Evolutionary conservation across 2,329 filamentous ascomycete species (phyloP).

Genomic region (Aspergillus ustus): DNA sequence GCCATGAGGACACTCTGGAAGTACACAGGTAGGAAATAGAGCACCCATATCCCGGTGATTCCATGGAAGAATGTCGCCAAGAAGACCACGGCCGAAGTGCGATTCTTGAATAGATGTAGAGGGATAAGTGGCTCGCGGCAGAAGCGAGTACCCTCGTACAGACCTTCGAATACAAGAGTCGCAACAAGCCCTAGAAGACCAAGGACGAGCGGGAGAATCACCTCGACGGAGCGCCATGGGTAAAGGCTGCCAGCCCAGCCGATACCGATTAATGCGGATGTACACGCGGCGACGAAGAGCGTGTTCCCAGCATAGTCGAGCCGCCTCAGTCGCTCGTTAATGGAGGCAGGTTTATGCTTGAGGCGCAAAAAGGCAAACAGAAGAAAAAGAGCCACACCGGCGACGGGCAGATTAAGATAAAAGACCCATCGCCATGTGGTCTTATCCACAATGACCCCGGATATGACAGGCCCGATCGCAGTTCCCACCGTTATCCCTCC

Average conservation of each 20-base stretch:
- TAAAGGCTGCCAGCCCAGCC: constrained; percentile 28
- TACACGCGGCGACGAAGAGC: constrained; percentile 19
- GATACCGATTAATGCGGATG: constrained; percentile 21
- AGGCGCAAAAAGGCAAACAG: constrained; percentile 6
- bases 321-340: background rate
- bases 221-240: constrained; percentile 61
- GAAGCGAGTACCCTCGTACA: background rate
- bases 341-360: background rate
- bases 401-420: constrained; percentile 34
- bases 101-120: background rate
- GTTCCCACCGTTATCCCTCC: constrained; percentile 31
- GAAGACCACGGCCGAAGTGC: background rate
- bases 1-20: background rate
- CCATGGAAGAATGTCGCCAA: background rate
- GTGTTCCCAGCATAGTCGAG: constrained; percentile 23
- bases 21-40: background rate
- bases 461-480: constrained; percentile 32
- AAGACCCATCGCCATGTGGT: constrained; percentile 35
- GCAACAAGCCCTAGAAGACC: constrained; percentile 46
- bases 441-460: constrained; percentile 32
- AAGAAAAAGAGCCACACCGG: constrained; percentile 25
- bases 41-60: background rate
- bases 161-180: background rate
- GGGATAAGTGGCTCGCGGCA: background rate
- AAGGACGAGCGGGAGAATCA: constrained; percentile 61